phyloP scores from a whole-genome alignment of 306 rosid species.

The Gillenia trifoliata region DNA sequence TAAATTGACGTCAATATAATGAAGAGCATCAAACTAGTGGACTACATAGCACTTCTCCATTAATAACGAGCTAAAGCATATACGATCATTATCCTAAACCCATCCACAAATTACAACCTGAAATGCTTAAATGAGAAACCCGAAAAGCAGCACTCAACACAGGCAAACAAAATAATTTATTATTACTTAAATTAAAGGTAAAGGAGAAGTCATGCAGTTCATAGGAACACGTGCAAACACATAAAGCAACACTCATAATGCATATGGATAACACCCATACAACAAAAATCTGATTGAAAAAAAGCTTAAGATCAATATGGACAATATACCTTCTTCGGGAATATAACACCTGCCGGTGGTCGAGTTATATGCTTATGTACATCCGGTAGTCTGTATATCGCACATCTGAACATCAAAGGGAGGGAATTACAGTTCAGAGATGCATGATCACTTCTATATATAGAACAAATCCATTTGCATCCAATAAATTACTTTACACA shows the following conservation, averaged over 20 bases:
- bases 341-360: slow-evolving; percentile 71
- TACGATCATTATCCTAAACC: background rate
- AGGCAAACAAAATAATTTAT: no score
- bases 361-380: slow-evolving; percentile 60
- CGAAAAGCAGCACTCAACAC: background rate
- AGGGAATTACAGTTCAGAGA: background rate
- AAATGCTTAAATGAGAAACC: background rate
- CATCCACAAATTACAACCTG: no score
- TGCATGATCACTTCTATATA: background rate
- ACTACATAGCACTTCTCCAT: background rate
- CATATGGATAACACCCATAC: background rate
- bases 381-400: slow-evolving; percentile 77
- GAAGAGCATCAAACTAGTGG: background rate
- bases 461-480: background rate
- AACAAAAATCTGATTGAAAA: background rate
- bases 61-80: background rate
- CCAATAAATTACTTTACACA: no score
- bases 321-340: slow-evolving; percentile 67
- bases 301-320: background rate
- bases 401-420: slow-evolving; percentile 52
- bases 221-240: background rate
- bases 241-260: background rate
- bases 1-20: background rate
- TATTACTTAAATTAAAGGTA: background rate
- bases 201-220: background rate